phyloP scores from a whole-genome alignment of 345 rosid genomes.

The Clausena lansium region DNA sequence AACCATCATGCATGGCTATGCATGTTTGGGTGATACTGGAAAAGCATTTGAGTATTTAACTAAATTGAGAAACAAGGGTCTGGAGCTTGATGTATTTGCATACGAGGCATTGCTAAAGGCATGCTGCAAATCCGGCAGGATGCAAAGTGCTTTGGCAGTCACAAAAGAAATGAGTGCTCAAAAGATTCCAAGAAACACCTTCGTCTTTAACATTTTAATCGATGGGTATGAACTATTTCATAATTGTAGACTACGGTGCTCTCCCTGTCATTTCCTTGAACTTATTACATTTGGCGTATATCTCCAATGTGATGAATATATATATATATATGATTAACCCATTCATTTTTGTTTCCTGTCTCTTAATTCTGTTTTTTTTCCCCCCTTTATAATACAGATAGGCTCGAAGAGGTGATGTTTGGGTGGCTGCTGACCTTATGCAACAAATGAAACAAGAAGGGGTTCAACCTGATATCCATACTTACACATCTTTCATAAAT shows the following conservation, averaged over 20 bases:
- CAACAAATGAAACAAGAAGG: slow-evolving; percentile 90
- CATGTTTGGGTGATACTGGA: slow-evolving; percentile 87
- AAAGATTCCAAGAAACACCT: slow-evolving; percentile 78
- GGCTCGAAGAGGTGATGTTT: slow-evolving; percentile 97
- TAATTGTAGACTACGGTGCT: not conserved
- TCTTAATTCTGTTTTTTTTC: no score
- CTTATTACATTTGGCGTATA: not conserved
- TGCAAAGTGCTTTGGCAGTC: slow-evolving; percentile 98
- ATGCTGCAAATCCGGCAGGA: slow-evolving; percentile 96
- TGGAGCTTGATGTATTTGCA: slow-evolving; percentile 77
- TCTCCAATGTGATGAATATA: not conserved
- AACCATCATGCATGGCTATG: slow-evolving; percentile 96
- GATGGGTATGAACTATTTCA: slow-evolving; percentile 64
- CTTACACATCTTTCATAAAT: slow-evolving; percentile 90
- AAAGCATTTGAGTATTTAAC: slow-evolving; percentile 87
- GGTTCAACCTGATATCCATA: slow-evolving; percentile 84
- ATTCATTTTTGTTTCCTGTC: not conserved
- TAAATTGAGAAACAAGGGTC: slow-evolving; percentile 75
- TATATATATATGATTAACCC: not conserved
- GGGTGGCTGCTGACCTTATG: slow-evolving; percentile 97
- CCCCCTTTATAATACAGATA: no score
- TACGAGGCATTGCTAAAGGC: slow-evolving; percentile 95
- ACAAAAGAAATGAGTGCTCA: slow-evolving; percentile 86
- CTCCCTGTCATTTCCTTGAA: not conserved
- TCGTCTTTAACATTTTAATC: slow-evolving; percentile 78